phyloP scores from a whole-genome alignment of 805 yeast genomes.

The Yamadazyma insecticola region DNA sequence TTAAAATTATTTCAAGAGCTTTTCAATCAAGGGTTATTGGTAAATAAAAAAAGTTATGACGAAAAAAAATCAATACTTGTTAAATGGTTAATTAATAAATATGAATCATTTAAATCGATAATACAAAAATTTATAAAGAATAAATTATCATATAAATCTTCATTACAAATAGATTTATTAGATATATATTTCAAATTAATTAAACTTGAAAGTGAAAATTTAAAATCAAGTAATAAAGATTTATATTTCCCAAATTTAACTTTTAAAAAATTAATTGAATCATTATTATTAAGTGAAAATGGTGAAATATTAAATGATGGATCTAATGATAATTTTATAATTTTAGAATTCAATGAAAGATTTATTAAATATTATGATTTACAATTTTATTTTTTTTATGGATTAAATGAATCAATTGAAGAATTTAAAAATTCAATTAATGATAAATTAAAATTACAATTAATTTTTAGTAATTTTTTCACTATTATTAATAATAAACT shows the following conservation, averaged over 20 bases:
- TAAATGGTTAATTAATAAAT: constrained; percentile 60
- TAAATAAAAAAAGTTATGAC: constrained; percentile 26
- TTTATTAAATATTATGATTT: constrained; percentile 67
- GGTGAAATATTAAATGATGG: constrained; percentile 43
- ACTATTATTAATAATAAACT: constrained; percentile 31
- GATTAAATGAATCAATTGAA: constrained; percentile 25
- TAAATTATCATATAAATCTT: constrained; percentile 39
- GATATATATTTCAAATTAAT: constrained; percentile 55
- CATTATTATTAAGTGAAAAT: constrained; percentile 23
- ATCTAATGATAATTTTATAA: constrained; percentile 41
- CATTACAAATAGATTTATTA: constrained; percentile 49
- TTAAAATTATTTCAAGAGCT: constrained; percentile 47
- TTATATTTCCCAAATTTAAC: constrained; percentile 60
- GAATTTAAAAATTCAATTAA: constrained; percentile 18
- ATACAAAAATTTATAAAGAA: constrained; percentile 39
- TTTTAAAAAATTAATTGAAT: constrained; percentile 37
- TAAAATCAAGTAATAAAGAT: constrained; percentile 48
- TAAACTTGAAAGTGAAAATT: constrained; percentile 50
- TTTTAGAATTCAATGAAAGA: constrained; percentile 52
- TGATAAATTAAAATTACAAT: neutral
- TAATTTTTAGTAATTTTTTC: constrained; percentile 36
- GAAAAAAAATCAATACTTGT: constrained; percentile 48
- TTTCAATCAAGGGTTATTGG: constrained; percentile 38
- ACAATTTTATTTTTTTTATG: constrained; percentile 66
- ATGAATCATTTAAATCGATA: constrained; percentile 47